phyloP scores from a whole-genome alignment of 2,329 filamentous ascomycete genomes.

The Xylaria sp. region DNA sequence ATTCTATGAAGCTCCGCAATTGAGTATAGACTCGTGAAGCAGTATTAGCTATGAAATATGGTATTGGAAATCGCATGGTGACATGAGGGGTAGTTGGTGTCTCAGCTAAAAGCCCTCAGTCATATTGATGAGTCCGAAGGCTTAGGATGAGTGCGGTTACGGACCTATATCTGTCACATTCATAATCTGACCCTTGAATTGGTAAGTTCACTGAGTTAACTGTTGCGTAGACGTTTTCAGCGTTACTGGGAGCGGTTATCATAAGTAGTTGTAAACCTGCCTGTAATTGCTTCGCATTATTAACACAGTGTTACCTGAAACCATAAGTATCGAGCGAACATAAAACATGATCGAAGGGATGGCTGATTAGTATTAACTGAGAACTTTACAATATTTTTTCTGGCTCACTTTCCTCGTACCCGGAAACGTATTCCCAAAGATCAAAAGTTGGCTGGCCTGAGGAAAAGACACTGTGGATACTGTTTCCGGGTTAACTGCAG shows the following conservation, averaged over 20 bases:
- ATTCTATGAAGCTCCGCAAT: no score
- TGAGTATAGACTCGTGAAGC: no score
- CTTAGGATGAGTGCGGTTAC: neutral
- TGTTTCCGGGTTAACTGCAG: neutral
- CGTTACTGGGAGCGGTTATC: no score
- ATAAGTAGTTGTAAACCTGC: no score
- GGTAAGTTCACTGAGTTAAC: neutral
- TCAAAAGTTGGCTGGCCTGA: neutral
- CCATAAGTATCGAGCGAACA: no score
- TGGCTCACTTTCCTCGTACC: no score
- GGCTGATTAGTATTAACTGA: neutral
- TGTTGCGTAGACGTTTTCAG: neutral
- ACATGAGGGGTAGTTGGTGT: neutral
- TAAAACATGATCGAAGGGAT: neutral
- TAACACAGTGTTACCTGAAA: neutral
- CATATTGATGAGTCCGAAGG: neutral
- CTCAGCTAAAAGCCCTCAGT: neutral
- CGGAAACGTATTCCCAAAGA: no score
- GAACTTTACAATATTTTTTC: neutral
- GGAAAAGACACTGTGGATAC: neutral
- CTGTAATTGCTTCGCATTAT: no score
- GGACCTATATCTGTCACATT: slow-evolving; percentile 2
- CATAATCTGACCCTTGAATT: neutral
- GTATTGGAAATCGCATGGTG: no score
- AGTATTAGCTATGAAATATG: no score